Evolutionary conservation across 345 rosid species (phyloP).

Genomic region (Arabis alpina): DNA sequence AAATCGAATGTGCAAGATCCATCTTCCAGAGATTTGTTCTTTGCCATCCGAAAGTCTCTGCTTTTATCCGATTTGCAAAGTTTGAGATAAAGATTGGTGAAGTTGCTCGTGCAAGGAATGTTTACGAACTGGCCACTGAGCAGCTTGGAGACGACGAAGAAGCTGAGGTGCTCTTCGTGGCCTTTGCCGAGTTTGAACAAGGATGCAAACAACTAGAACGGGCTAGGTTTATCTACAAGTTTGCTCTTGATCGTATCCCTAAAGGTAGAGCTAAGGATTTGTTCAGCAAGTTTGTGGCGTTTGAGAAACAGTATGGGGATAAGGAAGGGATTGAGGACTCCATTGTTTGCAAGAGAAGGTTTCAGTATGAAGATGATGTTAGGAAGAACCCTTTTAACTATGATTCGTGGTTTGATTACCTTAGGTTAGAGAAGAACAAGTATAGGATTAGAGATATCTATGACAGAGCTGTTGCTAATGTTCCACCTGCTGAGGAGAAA

Average conservation of each 20-base stretch:
- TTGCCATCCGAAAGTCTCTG: conserved; percentile 63
- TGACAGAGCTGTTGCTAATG: neutral
- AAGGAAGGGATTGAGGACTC: neutral
- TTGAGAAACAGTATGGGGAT: neutral
- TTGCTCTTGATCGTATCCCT: conserved; percentile 69
- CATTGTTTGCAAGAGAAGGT: neutral
- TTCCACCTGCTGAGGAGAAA: no score
- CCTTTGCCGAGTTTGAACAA: conserved; percentile 76
- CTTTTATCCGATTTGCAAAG: conserved; percentile 64
- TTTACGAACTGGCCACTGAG: conserved; percentile 61
- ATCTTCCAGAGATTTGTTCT: conserved; percentile 61
- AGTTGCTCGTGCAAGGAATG: conserved; percentile 52
- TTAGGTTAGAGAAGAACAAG: neutral
- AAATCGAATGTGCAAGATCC: conserved; percentile 55
- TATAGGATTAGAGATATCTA: neutral
- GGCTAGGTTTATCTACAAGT: conserved; percentile 67
- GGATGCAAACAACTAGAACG: conserved; percentile 66
- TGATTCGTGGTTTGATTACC: neutral
- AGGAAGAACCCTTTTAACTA: neutral
- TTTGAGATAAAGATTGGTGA: conserved; percentile 77
- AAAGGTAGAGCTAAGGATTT: conserved; percentile 71
- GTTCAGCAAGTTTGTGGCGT: conserved; percentile 47
- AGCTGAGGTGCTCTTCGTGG: no score
- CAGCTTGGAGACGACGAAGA: no score
- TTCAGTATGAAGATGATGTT: neutral